phyloP scores from a whole-genome alignment of 441 rosid species.

The Pelargonium myrrhifolium region DNA sequence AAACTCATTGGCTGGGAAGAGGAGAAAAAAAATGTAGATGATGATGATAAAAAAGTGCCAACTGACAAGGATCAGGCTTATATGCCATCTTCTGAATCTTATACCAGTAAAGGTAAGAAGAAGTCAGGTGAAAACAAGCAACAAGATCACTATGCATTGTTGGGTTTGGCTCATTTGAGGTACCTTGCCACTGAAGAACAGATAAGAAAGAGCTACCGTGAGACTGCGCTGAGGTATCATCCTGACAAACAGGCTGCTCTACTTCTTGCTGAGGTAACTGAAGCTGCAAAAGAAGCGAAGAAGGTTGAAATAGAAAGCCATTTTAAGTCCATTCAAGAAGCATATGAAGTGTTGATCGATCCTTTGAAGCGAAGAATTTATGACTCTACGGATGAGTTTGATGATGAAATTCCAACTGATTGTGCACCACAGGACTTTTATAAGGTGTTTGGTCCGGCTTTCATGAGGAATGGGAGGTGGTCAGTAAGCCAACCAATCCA shows the following conservation, averaged over 20 bases:
- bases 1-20: slow-evolving; percentile 66
- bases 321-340: slow-evolving; percentile 86
- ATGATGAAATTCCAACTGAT: slow-evolving; percentile 85
- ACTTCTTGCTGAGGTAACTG: slow-evolving; percentile 81
- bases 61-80: slow-evolving; percentile 46
- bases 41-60: slow-evolving; percentile 44
- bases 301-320: slow-evolving; percentile 85
- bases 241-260: slow-evolving; percentile 92
- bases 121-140: slow-evolving; percentile 65
- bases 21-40: slow-evolving; percentile 30
- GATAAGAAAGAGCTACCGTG: slow-evolving; percentile 82
- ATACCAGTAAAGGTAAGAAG: slow-evolving; percentile 72
- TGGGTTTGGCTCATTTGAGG: slow-evolving; percentile 83
- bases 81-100: slow-evolving; percentile 63
- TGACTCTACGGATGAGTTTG: slow-evolving; percentile 94
- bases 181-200: slow-evolving; percentile 97
- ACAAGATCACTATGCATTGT: slow-evolving; percentile 86
- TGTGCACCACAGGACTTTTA: slow-evolving; percentile 85
- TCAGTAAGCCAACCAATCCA: slow-evolving; percentile 71
- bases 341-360: slow-evolving; percentile 82
- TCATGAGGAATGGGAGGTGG: slow-evolving; percentile 95
- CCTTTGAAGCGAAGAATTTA: slow-evolving; percentile 81
- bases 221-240: slow-evolving; percentile 87
- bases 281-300: slow-evolving; percentile 80
- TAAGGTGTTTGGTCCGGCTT: slow-evolving; percentile 94